A percentile compares a stretch with the other conserved stretches of the same genome.
These are phyloP conservation scores for Eucalyptus lansdowneana DNA, from an alignment of 345 rosid genomes.

Conservation along the genomic window DNA sequence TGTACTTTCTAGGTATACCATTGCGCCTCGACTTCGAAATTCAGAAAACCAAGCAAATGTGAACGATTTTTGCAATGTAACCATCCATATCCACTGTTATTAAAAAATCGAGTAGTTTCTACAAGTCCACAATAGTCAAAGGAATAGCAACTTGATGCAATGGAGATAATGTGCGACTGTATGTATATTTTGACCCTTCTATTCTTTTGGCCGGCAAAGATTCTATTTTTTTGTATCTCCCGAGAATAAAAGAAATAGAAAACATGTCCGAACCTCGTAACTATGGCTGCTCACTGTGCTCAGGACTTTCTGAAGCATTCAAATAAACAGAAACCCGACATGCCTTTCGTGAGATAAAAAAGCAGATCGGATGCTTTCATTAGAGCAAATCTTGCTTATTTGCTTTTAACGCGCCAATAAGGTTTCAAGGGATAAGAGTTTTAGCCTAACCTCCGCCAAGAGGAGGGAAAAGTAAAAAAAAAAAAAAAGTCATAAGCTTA, in stretches of 20 bases:
- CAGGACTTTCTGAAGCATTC: not conserved
- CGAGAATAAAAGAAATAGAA: not conserved
- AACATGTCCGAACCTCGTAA: not conserved
- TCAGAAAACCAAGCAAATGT: not conserved
- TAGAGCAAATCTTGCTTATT: not conserved
- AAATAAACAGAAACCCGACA: not conserved
- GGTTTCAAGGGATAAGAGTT: not conserved
- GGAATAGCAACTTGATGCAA: not conserved
- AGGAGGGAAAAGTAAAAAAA: not conserved
- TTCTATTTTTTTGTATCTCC: not conserved
- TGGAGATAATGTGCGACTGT: not conserved
- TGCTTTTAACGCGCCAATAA: not conserved
- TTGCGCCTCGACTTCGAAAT: not conserved
- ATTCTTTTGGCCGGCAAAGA: not conserved
- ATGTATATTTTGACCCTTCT: not conserved
- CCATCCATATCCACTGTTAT: not conserved
- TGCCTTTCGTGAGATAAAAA: not conserved
- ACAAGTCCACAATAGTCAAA: not conserved
- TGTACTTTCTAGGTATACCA: not conserved
- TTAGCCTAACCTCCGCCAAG: not conserved
- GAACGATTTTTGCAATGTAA: not conserved
- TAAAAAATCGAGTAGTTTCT: not conserved
- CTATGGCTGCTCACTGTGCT: too few relatives aligned
- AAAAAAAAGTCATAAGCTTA: too few relatives aligned
- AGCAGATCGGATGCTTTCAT: not conserved